A percentile compares a stretch with the other conserved stretches of the same genome.
phyloP scores from a whole-genome alignment of 2,329 filamentous ascomycete species.

The Paradendryphiella salina region DNA sequence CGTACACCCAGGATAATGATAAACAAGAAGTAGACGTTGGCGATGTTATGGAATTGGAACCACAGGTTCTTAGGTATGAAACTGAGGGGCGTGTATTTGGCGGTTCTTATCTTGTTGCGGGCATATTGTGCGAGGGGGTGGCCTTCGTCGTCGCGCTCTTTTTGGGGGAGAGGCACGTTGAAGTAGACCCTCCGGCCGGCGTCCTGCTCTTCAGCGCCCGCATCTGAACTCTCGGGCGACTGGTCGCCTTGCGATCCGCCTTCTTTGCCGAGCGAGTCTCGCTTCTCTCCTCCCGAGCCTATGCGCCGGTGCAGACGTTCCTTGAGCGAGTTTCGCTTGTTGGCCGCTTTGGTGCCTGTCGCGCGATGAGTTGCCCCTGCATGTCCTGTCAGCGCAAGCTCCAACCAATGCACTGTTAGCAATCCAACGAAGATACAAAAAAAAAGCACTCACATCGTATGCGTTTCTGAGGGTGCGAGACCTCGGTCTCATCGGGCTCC shows the following conservation, averaged over 20 bases:
- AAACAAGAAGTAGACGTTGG: constrained; percentile 98
- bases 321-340: constrained; percentile 82
- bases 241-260: constrained; percentile 49
- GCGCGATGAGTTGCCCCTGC: constrained; percentile 85
- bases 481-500: constrained; percentile 52
- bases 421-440: not conserved
- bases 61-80: constrained; percentile 97
- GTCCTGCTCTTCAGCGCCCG: constrained; percentile 46
- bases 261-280: constrained; percentile 48
- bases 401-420: not conserved
- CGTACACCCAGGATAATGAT: constrained; percentile 91
- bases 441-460: constrained; percentile 63
- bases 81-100: constrained; percentile 93
- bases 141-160: constrained; percentile 79
- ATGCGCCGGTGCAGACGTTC: constrained; percentile 69
- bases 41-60: constrained; percentile 98
- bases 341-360: constrained; percentile 71
- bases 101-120: constrained; percentile 95
- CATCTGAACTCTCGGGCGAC: constrained; percentile 46
- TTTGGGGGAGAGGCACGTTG: constrained; percentile 76
- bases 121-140: constrained; percentile 70
- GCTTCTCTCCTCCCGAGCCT: constrained; percentile 67
- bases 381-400: constrained; percentile 9
- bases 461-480: constrained; percentile 69
- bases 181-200: constrained; percentile 71